These are phyloP conservation scores for Cryphonectria carpinicola DNA, from an alignment of 2,329 filamentous ascomycete genomes.

Conservation along the genomic window DNA sequence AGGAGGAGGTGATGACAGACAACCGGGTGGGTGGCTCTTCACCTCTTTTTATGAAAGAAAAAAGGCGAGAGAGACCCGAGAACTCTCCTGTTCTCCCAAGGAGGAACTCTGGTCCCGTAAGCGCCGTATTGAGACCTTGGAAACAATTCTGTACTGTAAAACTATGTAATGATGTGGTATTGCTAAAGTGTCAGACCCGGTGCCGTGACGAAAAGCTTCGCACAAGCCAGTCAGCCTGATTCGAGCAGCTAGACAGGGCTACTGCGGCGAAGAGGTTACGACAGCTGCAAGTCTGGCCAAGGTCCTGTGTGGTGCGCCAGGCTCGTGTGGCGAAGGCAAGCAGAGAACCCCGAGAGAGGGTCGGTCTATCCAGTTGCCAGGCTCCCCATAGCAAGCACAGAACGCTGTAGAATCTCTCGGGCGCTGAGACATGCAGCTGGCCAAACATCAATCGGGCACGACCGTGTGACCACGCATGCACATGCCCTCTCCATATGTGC, in stretches of 20 bases:
- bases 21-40: constrained; percentile 6
- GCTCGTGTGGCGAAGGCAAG: not conserved
- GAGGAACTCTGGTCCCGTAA: not conserved
- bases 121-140: not conserved
- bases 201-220: not conserved
- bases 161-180: not conserved
- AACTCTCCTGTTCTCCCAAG: not conserved
- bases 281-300: constrained; percentile 1
- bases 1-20: not conserved
- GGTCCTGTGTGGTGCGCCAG: not conserved
- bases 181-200: not conserved
- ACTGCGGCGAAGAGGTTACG: constrained; percentile 8
- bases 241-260: not conserved
- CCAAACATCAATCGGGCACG: constrained; percentile 6
- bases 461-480: not conserved
- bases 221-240: constrained; percentile 6
- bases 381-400: not conserved
- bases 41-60: not conserved
- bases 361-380: not conserved
- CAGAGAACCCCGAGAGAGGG: not conserved
- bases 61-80: not conserved
- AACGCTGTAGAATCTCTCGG: not conserved
- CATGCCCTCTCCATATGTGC: not conserved
- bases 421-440: constrained; percentile 13
- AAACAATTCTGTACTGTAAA: not conserved